Percentiles rank a stretch among this genome's conserved stretches.
Evolutionary conservation across 2,329 filamentous ascomycete genomes (phyloP).

Genomic region (Escovopsis weberi): DNA sequence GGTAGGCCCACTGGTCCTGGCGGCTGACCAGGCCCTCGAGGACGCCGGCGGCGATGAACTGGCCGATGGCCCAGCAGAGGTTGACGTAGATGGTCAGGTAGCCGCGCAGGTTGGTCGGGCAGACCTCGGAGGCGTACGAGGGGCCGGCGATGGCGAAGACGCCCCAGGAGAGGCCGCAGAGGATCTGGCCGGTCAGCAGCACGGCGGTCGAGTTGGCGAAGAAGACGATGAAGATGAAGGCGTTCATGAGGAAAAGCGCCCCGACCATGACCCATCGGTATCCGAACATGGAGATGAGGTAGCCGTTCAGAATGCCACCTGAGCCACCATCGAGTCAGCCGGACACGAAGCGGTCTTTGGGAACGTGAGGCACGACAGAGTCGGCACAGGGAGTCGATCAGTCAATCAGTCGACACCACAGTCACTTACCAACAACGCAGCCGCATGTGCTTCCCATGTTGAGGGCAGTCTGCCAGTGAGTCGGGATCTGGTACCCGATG

Average conservation of each 20-base stretch:
- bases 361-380: too few relatives aligned
- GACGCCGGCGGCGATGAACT: conserved; percentile 19
- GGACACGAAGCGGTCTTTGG: conserved; percentile 8
- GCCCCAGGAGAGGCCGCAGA: conserved; percentile 32
- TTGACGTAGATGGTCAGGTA: too few relatives aligned
- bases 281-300: conserved; percentile 16
- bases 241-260: conserved; percentile 13
- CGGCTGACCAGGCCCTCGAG: conserved; percentile 13
- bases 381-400: too few relatives aligned
- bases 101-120: too few relatives aligned
- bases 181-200: conserved; percentile 27
- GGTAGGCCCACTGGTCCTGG: conserved; percentile 27
- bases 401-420: too few relatives aligned
- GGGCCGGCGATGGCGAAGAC: conserved; percentile 29
- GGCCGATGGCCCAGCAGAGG: too few relatives aligned
- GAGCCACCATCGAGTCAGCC: neutral
- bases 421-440: conserved; percentile 26
- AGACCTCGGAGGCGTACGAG: conserved; percentile 6
- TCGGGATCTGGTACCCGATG: conserved; percentile 23
- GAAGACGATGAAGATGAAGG: conserved; percentile 32
- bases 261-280: conserved; percentile 28
- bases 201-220: conserved; percentile 25
- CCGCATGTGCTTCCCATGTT: conserved; percentile 30
- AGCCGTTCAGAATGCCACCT: conserved; percentile 4
- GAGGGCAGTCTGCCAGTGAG: conserved; percentile 35